Evolutionary conservation across 192 early-diverging fungal species (phyloP).

Genomic region (Coemansia sp.): DNA sequence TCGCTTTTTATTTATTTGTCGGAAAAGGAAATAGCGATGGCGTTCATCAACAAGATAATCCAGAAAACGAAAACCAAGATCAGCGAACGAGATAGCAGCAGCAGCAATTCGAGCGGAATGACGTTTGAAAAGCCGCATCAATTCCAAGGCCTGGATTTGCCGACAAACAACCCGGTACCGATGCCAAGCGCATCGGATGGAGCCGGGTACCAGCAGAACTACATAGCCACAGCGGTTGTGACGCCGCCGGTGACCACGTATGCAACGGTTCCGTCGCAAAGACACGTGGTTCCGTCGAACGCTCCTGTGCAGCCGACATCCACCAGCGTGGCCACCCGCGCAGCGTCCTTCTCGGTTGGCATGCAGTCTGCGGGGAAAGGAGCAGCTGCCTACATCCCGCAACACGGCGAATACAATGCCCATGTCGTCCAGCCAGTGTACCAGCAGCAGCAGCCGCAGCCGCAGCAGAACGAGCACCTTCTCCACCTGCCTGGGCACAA

Average conservation of each 20-base stretch:
- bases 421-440: background rate
- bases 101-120: slow-evolving; percentile 2
- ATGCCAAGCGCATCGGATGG: slow-evolving; percentile 19
- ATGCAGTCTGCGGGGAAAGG: slow-evolving; percentile 15
- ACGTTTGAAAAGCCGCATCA: slow-evolving; percentile 16
- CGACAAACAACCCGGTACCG: slow-evolving; percentile 30
- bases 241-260: slow-evolving; percentile 22
- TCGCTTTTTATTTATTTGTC: too few species aligned
- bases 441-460: slow-evolving; percentile 7
- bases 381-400: slow-evolving; percentile 8
- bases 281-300: slow-evolving; percentile 52
- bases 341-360: slow-evolving; percentile 50
- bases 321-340: slow-evolving; percentile 46
- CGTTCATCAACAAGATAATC: slow-evolving; percentile 60
- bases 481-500: slow-evolving; percentile 2
- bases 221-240: slow-evolving; percentile 7
- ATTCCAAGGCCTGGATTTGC: slow-evolving; percentile 33
- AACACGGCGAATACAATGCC: slow-evolving; percentile 4
- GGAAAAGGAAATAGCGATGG: slow-evolving; percentile 23
- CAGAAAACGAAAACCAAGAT: slow-evolving; percentile 60
- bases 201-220: slow-evolving; percentile 14
- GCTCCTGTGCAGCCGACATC: slow-evolving; percentile 29
- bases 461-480: slow-evolving; percentile 12
- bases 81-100: slow-evolving; percentile 33
- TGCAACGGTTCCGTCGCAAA: slow-evolving; percentile 26